Evolutionary conservation across 148 eudicot genomes (phyloP).

Genomic region (Heliamphora exappendiculata): DNA sequence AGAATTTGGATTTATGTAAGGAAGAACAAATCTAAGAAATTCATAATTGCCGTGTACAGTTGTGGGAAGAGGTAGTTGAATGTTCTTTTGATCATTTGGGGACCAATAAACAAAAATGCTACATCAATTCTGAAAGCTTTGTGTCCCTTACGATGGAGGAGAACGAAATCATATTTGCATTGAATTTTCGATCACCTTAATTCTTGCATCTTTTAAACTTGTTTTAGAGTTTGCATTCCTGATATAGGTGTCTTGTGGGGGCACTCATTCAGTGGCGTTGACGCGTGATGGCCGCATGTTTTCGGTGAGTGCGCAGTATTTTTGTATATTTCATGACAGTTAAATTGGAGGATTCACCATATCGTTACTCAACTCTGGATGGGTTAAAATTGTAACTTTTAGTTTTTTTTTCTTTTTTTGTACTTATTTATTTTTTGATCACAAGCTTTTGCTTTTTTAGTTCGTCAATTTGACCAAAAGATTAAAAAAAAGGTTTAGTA

Average conservation of each 20-base stretch:
- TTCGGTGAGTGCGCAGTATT: constrained; percentile 42
- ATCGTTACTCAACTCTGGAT: not conserved
- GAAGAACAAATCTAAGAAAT: not conserved
- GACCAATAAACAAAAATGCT: not conserved
- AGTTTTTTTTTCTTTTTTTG: too few relatives aligned
- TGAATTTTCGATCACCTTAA: not conserved
- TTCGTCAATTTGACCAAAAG: too few relatives aligned
- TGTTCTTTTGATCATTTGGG: not conserved
- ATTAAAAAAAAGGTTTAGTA: too few relatives aligned
- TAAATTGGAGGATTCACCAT: not conserved
- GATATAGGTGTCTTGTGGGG: constrained; percentile 89
- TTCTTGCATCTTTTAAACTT: not conserved
- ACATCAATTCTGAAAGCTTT: not conserved
- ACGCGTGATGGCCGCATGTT: constrained; percentile 86
- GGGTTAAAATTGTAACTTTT: too few relatives aligned
- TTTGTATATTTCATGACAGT: not conserved
- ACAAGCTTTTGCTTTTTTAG: too few relatives aligned
- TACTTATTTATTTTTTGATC: too few relatives aligned
- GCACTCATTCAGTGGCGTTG: constrained; percentile 95
- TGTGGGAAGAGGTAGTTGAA: not conserved
- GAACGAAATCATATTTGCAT: not conserved
- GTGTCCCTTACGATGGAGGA: not conserved
- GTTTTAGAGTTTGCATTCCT: not conserved
- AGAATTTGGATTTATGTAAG: not conserved
- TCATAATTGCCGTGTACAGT: not conserved